phyloP scores from a whole-genome alignment of 345 rosid species.

The Viola odorata region DNA sequence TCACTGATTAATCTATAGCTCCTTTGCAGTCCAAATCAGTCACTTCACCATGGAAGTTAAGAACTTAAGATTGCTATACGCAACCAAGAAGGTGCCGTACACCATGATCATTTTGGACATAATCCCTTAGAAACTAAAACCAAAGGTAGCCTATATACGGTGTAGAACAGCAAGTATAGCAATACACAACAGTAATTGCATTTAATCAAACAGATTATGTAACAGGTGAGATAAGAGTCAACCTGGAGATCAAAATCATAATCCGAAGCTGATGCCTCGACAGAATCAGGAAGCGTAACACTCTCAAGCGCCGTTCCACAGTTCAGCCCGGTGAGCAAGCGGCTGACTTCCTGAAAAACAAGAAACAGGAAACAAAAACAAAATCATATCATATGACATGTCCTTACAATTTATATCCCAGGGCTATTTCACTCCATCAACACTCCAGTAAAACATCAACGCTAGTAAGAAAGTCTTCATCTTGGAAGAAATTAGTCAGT shows the following conservation, averaged over 20 bases:
- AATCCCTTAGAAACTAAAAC: neutral
- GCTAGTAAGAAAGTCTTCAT: too few relatives aligned
- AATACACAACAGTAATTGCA: neutral
- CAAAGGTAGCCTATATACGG: neutral
- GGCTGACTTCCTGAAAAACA: slow-evolving; percentile 73
- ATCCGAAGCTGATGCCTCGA: slow-evolving; percentile 42
- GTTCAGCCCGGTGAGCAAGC: slow-evolving; percentile 70
- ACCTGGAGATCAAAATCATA: slow-evolving; percentile 89
- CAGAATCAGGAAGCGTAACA: slow-evolving; percentile 46
- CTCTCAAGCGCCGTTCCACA: slow-evolving; percentile 54
- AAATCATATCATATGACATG: too few relatives aligned
- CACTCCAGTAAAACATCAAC: too few relatives aligned
- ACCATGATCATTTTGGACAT: neutral
- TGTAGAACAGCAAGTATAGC: too few relatives aligned
- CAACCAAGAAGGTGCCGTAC: too few relatives aligned
- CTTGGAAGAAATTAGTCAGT: too few relatives aligned
- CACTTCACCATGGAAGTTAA: too few relatives aligned
- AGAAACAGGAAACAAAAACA: too few relatives aligned
- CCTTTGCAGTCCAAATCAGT: too few relatives aligned
- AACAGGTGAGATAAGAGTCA: neutral
- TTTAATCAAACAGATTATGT: neutral
- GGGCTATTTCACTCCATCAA: too few relatives aligned
- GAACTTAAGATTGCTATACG: neutral
- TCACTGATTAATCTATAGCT: neutral
- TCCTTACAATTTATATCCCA: too few relatives aligned